phyloP scores from a whole-genome alignment of 352 stramenopile species.

The Hyaloperonospora arabidopsidis region DNA sequence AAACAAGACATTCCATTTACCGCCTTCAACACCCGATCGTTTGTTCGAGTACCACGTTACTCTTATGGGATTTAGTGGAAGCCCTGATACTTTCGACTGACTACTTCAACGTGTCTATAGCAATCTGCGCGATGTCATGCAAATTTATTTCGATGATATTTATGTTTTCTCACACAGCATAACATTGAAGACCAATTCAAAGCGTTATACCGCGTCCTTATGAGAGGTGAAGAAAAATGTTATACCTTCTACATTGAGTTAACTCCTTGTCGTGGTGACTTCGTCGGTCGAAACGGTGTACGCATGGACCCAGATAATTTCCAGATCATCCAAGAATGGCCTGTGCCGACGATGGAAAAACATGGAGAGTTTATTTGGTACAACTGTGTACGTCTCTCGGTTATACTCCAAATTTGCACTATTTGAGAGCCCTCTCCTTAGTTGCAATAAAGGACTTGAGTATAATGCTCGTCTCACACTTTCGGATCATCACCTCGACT shows the following conservation, averaged over 20 bases:
- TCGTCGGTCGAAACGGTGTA: not conserved
- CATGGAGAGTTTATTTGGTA: slow-evolving; percentile 3
- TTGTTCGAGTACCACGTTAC: slow-evolving; percentile 7
- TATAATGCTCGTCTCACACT: not conserved
- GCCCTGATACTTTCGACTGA: not conserved
- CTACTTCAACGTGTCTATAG: not conserved
- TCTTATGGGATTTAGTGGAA: slow-evolving; percentile 1
- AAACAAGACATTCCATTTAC: slow-evolving; percentile 4
- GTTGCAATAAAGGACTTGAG: not conserved
- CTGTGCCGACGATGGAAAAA: not conserved
- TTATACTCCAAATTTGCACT: slow-evolving; percentile 7
- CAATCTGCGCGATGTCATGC: not conserved
- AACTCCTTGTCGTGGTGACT: slow-evolving; percentile 1
- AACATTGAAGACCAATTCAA: not conserved
- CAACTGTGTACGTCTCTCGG: not conserved
- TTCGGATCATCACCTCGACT: not conserved
- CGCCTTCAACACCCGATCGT: not conserved
- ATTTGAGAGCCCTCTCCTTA: slow-evolving; percentile 2
- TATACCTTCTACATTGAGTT: slow-evolving; percentile 2
- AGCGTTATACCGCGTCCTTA: slow-evolving; percentile 2
- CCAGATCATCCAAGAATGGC: slow-evolving; percentile 2
- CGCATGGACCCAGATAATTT: slow-evolving; percentile 1
- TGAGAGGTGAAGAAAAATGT: slow-evolving; percentile 5
- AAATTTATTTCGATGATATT: slow-evolving; percentile 4
- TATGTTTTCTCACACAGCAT: slow-evolving; percentile 2